Evolutionary conservation across 257 asterid genomes (phyloP), one percentile per base, ranked within the genome.

Genomic region (Forsythia suspensa): DNA sequence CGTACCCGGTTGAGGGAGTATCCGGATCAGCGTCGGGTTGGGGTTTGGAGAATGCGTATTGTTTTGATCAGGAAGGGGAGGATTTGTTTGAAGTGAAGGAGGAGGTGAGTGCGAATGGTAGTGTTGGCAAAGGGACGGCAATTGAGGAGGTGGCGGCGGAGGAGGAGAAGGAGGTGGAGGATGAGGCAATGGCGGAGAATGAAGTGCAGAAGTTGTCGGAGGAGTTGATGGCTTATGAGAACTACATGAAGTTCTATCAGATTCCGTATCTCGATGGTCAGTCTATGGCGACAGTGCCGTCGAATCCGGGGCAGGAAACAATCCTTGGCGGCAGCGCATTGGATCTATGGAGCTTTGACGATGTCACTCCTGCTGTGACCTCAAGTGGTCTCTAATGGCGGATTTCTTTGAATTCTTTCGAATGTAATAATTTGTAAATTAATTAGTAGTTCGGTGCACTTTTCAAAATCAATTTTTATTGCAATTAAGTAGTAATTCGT

Each of bases 221-320:
- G 74, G 98, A 94, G 82, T 84, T 94, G 70, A 85, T 87, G 93
- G 98, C 97, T 39, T 94, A 86, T 21, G 97, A 94, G 61, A 77
- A 90, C 6, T 89, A 71, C 86, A 94, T 91, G 98, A 87, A 84
- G 80, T 94, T 94, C 74, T 92, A 86, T 72, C 93, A 92, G 87
- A 85, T 92, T n/a, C 98, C 98, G 39, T 94, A 90, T 74, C 89
- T 92, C 3, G 97, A 94, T 67, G 98, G 98, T 29, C 88, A 89
- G 86, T 90, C 93, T 0, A 69, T 0, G 61, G 48, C 78, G 80
- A 80, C 84, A 69, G 81, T 82, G 75, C 57, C 84, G 10, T 8
- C 79, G 42, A 81, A 52, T 74, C 83, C 83, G 74, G 84, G 81
- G 44, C 88, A 78, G 79, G 94, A 87, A 82, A 77, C 86, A 69